Evolutionary conservation across 176 grass and related monocot genomes (phyloP).

Genomic region (Sorghum bicolor): DNA sequence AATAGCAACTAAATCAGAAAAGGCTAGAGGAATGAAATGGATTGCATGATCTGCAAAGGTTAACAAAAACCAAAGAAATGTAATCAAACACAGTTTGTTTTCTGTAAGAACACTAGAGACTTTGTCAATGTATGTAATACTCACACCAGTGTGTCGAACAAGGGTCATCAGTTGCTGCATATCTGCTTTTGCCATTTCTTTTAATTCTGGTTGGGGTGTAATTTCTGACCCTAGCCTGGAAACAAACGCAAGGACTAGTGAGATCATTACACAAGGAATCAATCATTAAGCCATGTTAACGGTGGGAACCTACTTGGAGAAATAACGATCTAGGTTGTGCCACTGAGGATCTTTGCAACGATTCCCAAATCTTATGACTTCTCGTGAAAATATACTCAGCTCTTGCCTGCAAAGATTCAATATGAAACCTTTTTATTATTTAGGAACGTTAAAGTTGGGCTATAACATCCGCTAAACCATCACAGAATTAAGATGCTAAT

Average conservation of each 20-base stretch:
- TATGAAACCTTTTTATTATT: background rate
- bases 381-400: constrained; percentile 48
- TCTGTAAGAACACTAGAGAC: background rate
- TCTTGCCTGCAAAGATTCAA: constrained; percentile 44
- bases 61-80: background rate
- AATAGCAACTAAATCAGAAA: constrained; percentile 24
- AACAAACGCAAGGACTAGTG: constrained; percentile 10
- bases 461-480: background rate
- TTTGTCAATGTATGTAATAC: constrained; percentile 24
- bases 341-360: constrained; percentile 75
- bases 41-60: constrained; percentile 16
- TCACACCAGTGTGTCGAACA: constrained; percentile 61
- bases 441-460: background rate
- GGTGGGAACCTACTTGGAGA: constrained; percentile 45
- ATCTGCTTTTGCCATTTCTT: constrained; percentile 43
- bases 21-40: background rate
- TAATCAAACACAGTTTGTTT: background rate
- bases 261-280: background rate
- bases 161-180: constrained; percentile 58
- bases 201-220: constrained; percentile 40
- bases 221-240: constrained; percentile 59
- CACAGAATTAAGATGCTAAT: background rate
- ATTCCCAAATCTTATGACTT: constrained; percentile 74
- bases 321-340: constrained; percentile 74
- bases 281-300: background rate